Evolutionary conservation across 306 rosid genomes (phyloP).

Genomic region (Mimosa bimucronata): DNA sequence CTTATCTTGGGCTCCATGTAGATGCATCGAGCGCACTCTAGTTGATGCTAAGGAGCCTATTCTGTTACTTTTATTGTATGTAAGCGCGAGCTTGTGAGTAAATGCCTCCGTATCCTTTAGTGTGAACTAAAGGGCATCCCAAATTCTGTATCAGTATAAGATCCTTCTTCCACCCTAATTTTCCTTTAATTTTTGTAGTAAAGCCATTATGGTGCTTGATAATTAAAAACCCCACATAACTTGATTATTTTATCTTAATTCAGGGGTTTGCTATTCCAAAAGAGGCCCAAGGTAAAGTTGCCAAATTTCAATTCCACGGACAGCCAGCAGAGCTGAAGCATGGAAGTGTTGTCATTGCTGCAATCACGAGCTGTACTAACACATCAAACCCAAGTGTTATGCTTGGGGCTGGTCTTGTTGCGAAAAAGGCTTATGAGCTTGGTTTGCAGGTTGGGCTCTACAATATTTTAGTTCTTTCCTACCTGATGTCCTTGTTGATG

Average conservation of each 20-base stretch:
- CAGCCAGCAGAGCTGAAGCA: slow-evolving; percentile 94
- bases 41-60: not conserved
- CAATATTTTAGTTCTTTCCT: slow-evolving; percentile 16
- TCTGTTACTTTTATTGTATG: not conserved
- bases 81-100: not conserved
- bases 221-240: not conserved
- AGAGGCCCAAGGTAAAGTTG: slow-evolving; percentile 80
- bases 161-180: too few relatives aligned
- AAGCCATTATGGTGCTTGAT: not conserved
- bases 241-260: slow-evolving; percentile 31
- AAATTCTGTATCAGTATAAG: slow-evolving; percentile 3
- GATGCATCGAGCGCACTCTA: not conserved
- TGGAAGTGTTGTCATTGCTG: slow-evolving; percentile 95
- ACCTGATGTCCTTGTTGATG: slow-evolving; percentile 1
- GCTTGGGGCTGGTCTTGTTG: slow-evolving; percentile 99
- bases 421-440: slow-evolving; percentile 83
- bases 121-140: not conserved
- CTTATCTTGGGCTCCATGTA: not conserved
- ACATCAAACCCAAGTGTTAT: slow-evolving; percentile 98
- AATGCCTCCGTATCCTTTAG: not conserved
- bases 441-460: slow-evolving; percentile 74
- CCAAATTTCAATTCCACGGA: slow-evolving; percentile 82
- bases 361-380: slow-evolving; percentile 96
- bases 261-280: slow-evolving; percentile 95
- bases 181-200: slow-evolving; percentile 17